Conservation (phyloP, 306 rosid genomes). For the Luffa aegyptiaca region DNA sequence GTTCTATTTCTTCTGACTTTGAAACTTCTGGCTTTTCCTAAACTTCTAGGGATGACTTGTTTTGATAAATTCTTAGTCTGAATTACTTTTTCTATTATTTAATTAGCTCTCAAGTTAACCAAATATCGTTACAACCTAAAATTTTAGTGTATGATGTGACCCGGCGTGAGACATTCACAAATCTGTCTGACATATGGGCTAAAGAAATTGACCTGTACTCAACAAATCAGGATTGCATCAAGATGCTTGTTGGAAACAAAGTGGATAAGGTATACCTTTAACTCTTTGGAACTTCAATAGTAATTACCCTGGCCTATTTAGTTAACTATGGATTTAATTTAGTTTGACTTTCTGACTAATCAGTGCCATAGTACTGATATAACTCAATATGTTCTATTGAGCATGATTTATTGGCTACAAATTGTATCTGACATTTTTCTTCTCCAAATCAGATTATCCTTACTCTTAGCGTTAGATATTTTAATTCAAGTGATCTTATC, state of each 20-base stretch:
- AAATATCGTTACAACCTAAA: neutral
- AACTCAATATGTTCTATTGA: neutral
- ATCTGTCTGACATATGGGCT: slow-evolving; percentile 90
- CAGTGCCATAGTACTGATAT: neutral
- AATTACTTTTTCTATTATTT: neutral
- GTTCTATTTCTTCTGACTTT: neutral
- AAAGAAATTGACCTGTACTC: slow-evolving; percentile 91
- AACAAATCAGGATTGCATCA: slow-evolving; percentile 93
- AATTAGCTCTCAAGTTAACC: neutral
- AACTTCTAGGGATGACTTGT: neutral
- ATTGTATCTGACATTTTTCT: neutral
- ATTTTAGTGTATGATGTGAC: slow-evolving; percentile 82
- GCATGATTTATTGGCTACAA: neutral
- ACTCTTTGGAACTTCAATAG: neutral
- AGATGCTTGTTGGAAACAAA: slow-evolving; percentile 98
- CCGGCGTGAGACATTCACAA: slow-evolving; percentile 83
- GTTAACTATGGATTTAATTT: neutral
- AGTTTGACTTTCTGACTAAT: neutral
- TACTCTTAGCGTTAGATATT: neutral
- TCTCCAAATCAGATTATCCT: neutral
- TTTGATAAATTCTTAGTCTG: neutral
- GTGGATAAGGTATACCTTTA: slow-evolving; percentile 66
- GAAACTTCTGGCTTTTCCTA: neutral
- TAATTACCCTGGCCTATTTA: neutral
- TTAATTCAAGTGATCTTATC: neutral